phyloP scores from a whole-genome alignment of 73 alveolate species.

The Breviolum minutum region DNA sequence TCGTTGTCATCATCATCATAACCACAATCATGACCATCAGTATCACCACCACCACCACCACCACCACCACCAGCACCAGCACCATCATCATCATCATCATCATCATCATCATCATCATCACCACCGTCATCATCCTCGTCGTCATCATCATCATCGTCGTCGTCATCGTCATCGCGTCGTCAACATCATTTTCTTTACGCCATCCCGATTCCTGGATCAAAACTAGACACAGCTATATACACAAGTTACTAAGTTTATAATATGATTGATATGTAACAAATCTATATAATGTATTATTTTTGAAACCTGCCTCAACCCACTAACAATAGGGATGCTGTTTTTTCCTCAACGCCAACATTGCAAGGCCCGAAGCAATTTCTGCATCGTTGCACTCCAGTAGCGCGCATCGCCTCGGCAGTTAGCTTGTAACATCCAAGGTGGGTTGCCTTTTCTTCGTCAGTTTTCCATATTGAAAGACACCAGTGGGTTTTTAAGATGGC shows the following conservation, averaged over 20 bases:
- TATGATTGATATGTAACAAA: no score
- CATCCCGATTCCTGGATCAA: background rate
- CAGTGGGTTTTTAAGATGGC: background rate
- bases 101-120: background rate
- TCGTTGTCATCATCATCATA: background rate
- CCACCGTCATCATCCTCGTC: no score
- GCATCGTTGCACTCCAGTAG: no score
- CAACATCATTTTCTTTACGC: background rate
- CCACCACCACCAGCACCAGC: no score
- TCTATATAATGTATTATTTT: background rate
- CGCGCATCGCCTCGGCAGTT: no score
- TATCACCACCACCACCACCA: no score
- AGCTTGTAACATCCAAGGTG: no score
- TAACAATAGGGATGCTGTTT: no score
- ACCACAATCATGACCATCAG: no score
- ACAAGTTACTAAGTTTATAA: no score
- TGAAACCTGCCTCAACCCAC: background rate
- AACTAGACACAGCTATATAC: no score
- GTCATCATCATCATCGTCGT: background rate
- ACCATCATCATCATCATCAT: background rate
- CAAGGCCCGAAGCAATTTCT: background rate
- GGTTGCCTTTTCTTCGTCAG: no score
- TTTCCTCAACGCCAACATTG: background rate
- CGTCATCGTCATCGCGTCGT: background rate
- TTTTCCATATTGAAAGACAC: background rate